Evolutionary conservation across 345 rosid species (phyloP), one percentile per base, ranked within the genome.

Genomic region (Cardamine occulta): DNA sequence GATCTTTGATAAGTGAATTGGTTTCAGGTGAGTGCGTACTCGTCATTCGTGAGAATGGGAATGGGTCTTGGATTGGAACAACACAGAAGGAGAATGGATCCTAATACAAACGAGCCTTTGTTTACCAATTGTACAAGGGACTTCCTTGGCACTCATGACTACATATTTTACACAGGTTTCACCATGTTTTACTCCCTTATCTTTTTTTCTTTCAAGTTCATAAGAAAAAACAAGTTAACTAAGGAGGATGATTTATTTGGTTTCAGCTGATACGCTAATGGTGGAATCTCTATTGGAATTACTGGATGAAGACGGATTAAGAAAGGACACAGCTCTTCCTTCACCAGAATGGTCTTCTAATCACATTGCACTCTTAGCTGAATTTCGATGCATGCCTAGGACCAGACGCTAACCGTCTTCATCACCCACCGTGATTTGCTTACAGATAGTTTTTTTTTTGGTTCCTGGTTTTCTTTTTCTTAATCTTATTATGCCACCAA

Each of bases 341-440:
- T 96, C 99, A 34, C 97, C 99, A 5, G 98, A 96, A 77, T 96
- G 99, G 99, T 93, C 99, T 49, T 96, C 99, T 23, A 93, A 88
- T 89, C 99, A 96, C 82, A 83, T 89, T 69, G 99, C 99, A 28
- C 96, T 96, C 26, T 80, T 96, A 81, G 98, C 98, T 6, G 98
- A 96, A 84, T 96, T 96, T 79, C 96, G 97, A 66, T 90, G 96
- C 91, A 84, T 83, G 85, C 90, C 94, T 63, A 96, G 98, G 83
- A 76, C 85, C 66, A 87, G 98, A 82, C 98, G 98, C 76, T 92
- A 89, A 92, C 84, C 61, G n/a, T 13, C 63, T 61, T 52, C 79
- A 40, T 29, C 66, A 44, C 21, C 49, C 53, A 10, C 23, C 66
- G 19, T n/a, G 56, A 65, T 42, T 64, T 67, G 58, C 59, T 74